phyloP scores from a whole-genome alignment of 2,329 filamentous ascomycete genomes.

The Colletotrichum sublineola region DNA sequence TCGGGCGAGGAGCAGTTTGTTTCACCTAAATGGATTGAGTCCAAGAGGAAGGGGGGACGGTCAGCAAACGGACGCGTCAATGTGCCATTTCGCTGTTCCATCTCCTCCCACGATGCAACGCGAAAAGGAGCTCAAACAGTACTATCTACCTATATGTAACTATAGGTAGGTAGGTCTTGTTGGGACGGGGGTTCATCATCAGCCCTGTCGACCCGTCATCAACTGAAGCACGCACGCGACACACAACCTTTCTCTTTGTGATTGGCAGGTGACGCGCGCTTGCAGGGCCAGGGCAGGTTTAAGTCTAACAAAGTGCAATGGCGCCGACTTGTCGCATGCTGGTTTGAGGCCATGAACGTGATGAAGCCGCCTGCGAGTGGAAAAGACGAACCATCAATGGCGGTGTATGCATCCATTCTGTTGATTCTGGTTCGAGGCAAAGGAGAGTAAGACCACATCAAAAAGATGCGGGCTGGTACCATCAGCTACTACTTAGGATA shows the following conservation, averaged over 20 bases:
- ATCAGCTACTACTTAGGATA: not conserved
- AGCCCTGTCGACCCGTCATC: slow-evolving; percentile 26
- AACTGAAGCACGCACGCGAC: slow-evolving; percentile 29
- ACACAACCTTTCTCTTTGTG: slow-evolving; percentile 11
- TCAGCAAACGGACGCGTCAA: not conserved
- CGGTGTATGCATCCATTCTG: not conserved
- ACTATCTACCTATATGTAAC: too few relatives aligned
- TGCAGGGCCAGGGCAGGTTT: slow-evolving; percentile 9
- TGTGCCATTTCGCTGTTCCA: slow-evolving; percentile 1
- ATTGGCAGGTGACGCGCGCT: slow-evolving; percentile 14
- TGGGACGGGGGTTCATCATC: slow-evolving; percentile 21
- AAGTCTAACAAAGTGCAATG: slow-evolving; percentile 5
- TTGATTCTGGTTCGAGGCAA: not conserved
- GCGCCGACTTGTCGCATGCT: slow-evolving; percentile 24
- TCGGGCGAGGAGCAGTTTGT: slow-evolving; percentile 31
- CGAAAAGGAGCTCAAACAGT: slow-evolving; percentile 14
- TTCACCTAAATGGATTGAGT: slow-evolving; percentile 30
- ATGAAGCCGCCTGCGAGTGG: slow-evolving; percentile 11
- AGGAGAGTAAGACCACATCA: not conserved
- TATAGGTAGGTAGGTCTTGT: not conserved
- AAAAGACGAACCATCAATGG: slow-evolving; percentile 7
- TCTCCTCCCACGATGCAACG: not conserved
- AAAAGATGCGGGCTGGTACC: not conserved
- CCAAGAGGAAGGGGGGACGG: not conserved
- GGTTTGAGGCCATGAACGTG: slow-evolving; percentile 23